These are phyloP conservation scores for Ophiostoma quercus DNA, from an alignment of 2,329 filamentous ascomycete species.

Conservation along the genomic window DNA sequence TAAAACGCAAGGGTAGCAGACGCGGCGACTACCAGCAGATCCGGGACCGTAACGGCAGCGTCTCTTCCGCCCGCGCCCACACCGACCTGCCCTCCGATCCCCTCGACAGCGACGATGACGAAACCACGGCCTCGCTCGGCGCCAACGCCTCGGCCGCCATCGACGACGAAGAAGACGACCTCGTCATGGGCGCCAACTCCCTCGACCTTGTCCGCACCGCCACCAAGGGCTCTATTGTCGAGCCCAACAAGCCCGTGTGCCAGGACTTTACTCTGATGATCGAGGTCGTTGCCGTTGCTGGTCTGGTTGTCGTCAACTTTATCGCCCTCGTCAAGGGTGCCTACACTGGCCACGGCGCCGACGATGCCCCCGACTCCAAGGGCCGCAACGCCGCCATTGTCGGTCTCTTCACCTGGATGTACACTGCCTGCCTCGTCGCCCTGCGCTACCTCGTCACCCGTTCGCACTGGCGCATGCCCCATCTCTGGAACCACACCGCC, in stretches of 20 bases:
- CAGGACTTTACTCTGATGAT: slow-evolving; percentile 64
- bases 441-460: slow-evolving; percentile 64
- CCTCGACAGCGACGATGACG: slow-evolving; percentile 41
- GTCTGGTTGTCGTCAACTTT: slow-evolving; percentile 64
- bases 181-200: slow-evolving; percentile 51
- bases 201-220: slow-evolving; percentile 55
- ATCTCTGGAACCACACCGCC: slow-evolving; percentile 90
- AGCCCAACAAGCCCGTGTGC: slow-evolving; percentile 69
- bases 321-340: slow-evolving; percentile 56
- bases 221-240: slow-evolving; percentile 60
- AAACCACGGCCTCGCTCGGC: slow-evolving; percentile 43
- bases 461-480: slow-evolving; percentile 61
- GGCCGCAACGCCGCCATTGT: slow-evolving; percentile 54
- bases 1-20: slow-evolving; percentile 39
- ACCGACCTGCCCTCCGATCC: slow-evolving; percentile 46
- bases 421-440: slow-evolving; percentile 67
- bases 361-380: slow-evolving; percentile 42
- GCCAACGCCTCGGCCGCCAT: slow-evolving; percentile 8
- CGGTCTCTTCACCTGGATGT: slow-evolving; percentile 71
- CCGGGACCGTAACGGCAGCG: slow-evolving; percentile 20
- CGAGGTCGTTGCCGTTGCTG: slow-evolving; percentile 70
- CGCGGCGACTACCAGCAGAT: slow-evolving; percentile 22
- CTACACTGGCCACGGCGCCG: slow-evolving; percentile 44
- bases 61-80: slow-evolving; percentile 36
- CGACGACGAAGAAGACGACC: slow-evolving; percentile 44